These are phyloP conservation scores for Emmonsiellopsis sp. DNA, from an alignment of 2,329 filamentous ascomycete genomes.

Conservation along the genomic window DNA sequence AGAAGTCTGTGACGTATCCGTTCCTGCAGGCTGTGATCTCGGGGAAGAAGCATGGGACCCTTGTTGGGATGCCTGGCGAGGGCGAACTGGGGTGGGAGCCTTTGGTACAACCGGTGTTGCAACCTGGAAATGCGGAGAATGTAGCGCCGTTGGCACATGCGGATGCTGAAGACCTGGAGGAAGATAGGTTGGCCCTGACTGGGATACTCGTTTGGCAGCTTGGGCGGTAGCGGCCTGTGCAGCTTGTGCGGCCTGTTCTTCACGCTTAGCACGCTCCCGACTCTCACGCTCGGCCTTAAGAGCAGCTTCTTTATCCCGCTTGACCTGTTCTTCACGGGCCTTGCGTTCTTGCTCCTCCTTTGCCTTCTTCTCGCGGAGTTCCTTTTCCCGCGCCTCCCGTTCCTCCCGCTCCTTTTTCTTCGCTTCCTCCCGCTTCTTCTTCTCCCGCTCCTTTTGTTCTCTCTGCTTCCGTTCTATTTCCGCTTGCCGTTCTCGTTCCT, in stretches of 20 bases:
- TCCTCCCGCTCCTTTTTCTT: constrained; percentile 70
- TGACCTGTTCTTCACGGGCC: constrained; percentile 35
- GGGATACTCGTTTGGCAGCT: constrained; percentile 47
- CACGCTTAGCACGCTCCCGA: constrained; percentile 40
- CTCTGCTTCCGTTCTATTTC: constrained; percentile 77
- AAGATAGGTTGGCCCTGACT: constrained; percentile 45
- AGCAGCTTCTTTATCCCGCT: constrained; percentile 44
- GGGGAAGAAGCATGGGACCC: constrained; percentile 60
- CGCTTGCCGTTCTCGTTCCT: constrained; percentile 76
- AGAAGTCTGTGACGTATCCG: constrained; percentile 54
- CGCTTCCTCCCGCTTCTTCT: constrained; percentile 59
- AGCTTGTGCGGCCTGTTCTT: constrained; percentile 26
- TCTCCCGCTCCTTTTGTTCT: constrained; percentile 71
- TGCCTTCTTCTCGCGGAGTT: constrained; percentile 59
- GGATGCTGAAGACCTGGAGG: constrained; percentile 45
- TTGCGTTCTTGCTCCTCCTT: constrained; percentile 54
- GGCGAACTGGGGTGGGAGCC: constrained; percentile 66
- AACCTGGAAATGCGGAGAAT: constrained; percentile 69
- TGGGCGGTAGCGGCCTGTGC: constrained; percentile 8
- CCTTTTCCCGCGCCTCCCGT: constrained; percentile 55
- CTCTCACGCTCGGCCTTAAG: constrained; percentile 34
- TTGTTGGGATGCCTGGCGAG: constrained; percentile 71
- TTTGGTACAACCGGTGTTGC: constrained; percentile 78
- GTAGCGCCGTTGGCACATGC: constrained; percentile 45
- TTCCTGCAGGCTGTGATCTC: constrained; percentile 36